Conservation (phyloP, 345 rosid genomes). For the Moringa oleifera region DNA sequence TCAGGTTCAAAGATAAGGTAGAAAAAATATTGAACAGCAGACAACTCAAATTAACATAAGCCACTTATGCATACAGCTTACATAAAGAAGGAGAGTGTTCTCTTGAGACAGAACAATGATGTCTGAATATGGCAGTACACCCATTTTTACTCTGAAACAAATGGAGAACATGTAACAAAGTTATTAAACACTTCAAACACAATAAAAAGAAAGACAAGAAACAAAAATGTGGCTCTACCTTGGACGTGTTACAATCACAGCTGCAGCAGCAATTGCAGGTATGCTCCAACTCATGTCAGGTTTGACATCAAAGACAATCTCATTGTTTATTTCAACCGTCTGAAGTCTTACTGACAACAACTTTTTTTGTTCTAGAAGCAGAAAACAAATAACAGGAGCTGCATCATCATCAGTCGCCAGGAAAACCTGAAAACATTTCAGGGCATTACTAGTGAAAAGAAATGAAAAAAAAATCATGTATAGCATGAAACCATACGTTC, state of each 20-base stretch:
- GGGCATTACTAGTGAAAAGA: background rate
- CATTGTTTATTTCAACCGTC: constrained; percentile 68
- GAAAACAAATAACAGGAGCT: constrained; percentile 75
- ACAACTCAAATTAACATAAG: background rate
- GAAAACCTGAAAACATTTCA: constrained; percentile 56
- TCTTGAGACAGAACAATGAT: constrained; percentile 81
- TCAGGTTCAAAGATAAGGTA: too few relatives aligned
- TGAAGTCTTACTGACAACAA: constrained; percentile 82
- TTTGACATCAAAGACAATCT: constrained; percentile 62
- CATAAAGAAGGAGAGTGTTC: constrained; percentile 70
- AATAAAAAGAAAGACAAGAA: constrained; percentile 6
- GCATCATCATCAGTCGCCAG: constrained; percentile 79
- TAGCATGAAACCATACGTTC: constrained; percentile 13
- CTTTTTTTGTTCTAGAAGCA: constrained; percentile 81
- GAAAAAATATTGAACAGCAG: constrained; percentile 12
- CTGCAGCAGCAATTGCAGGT: constrained; percentile 83
- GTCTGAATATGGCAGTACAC: constrained; percentile 61
- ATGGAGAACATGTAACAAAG: background rate
- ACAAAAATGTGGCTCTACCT: constrained; percentile 35
- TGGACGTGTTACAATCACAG: constrained; percentile 77
- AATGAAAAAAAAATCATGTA: constrained; percentile 10
- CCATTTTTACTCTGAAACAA: constrained; percentile 58
- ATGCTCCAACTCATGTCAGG: constrained; percentile 92
- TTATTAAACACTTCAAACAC: constrained; percentile 6
- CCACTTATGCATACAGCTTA: constrained; percentile 32